These are phyloP conservation scores for Phytopythium montanum DNA, from an alignment of 352 stramenopile genomes.

Conservation along the genomic window DNA sequence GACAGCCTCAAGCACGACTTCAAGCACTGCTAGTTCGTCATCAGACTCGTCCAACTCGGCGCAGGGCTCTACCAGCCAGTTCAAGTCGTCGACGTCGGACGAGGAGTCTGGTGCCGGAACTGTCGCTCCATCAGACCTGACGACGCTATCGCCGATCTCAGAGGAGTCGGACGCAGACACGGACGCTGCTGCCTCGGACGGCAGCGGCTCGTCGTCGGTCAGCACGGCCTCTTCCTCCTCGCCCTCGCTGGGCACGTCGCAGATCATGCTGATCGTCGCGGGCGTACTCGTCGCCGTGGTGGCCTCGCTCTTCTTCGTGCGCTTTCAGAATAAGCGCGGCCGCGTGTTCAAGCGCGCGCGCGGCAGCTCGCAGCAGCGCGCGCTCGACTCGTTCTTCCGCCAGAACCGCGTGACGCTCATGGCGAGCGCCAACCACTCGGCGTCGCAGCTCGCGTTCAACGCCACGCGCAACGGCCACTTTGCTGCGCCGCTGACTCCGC, in stretches of 20 bases:
- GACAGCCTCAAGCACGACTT: constrained; percentile 9
- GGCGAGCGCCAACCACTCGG: constrained; percentile 12
- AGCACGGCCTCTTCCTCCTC: constrained; percentile 18
- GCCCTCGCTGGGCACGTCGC: constrained; percentile 25
- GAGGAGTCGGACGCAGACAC: constrained; percentile 10
- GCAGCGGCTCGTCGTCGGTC: constrained; percentile 10
- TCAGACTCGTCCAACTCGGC: constrained; percentile 2
- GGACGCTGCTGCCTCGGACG: constrained; percentile 10
- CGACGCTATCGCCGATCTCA: constrained; percentile 34
- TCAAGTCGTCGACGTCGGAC: constrained; percentile 1
- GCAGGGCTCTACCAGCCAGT: constrained; percentile 1
- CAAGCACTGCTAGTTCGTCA: constrained; percentile 7
- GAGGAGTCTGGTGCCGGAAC: constrained; percentile 10
- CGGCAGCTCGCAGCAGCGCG: constrained; percentile 35
- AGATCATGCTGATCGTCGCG: constrained; percentile 39
- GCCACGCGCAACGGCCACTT: constrained; percentile 12
- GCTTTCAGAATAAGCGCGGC: constrained; percentile 26
- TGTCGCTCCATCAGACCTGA: constrained; percentile 11
- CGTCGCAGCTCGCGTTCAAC: constrained; percentile 13
- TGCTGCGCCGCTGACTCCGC: constrained; percentile 24
- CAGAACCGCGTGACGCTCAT: constrained; percentile 39
- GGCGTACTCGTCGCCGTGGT: constrained; percentile 43
- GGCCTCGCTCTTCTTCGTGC: constrained; percentile 56
- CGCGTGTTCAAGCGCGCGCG: constrained; percentile 21
- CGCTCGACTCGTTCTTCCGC: constrained; percentile 51